Percentiles rank a stretch among this genome's conserved stretches.
phyloP scores from a whole-genome alignment of 257 asterid species.

The Gentiana macrophylla region DNA sequence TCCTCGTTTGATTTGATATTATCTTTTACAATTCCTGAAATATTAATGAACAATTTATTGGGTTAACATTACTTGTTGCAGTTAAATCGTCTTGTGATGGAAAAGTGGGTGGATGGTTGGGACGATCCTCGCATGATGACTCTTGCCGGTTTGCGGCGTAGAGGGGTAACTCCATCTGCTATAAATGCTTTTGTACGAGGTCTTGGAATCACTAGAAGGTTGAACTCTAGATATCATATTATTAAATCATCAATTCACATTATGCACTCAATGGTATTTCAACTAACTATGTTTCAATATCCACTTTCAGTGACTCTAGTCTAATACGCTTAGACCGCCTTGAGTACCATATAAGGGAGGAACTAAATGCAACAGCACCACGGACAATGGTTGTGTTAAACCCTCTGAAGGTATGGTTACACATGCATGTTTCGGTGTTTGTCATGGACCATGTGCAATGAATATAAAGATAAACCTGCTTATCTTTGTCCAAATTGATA shows the following conservation, averaged over 20 bases:
- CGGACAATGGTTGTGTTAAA: slow-evolving; percentile 79
- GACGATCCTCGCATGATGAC: slow-evolving; percentile 98
- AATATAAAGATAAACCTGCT: no score
- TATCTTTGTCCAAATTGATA: neutral
- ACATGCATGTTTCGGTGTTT: no score
- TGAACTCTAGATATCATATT: neutral
- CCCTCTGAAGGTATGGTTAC: slow-evolving; percentile 62
- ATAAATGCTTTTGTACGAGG: slow-evolving; percentile 86
- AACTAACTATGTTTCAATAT: slow-evolving; percentile 3
- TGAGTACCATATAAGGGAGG: slow-evolving; percentile 87
- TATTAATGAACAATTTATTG: neutral
- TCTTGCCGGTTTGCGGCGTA: slow-evolving; percentile 81
- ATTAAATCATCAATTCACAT: no score
- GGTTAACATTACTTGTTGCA: slow-evolving; percentile 23
- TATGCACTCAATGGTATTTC: neutral
- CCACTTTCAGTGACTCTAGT: slow-evolving; percentile 65
- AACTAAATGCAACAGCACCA: slow-evolving; percentile 70
- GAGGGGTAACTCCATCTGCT: slow-evolving; percentile 87
- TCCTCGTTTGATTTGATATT: neutral
- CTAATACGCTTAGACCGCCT: slow-evolving; percentile 73
- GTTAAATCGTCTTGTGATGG: slow-evolving; percentile 87
- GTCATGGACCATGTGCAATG: no score
- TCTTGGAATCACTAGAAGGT: slow-evolving; percentile 97
- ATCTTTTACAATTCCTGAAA: neutral
- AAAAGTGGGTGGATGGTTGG: slow-evolving; percentile 92